phyloP scores from a whole-genome alignment of 2,329 filamentous ascomycete species.

The Emericellopsis cladophorae region DNA sequence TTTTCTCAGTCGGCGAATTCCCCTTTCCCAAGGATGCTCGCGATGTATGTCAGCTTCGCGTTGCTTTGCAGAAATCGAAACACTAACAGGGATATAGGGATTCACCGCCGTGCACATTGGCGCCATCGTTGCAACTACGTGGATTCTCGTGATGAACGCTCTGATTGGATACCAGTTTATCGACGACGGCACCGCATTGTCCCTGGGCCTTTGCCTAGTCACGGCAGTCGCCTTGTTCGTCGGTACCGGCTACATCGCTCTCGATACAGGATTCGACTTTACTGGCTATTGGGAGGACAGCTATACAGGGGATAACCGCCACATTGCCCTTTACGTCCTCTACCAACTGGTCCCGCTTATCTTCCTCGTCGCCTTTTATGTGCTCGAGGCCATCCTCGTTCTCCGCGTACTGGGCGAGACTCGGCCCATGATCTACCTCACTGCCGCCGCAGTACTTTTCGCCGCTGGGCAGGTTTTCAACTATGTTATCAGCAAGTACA shows the following conservation, averaged over 20 bases:
- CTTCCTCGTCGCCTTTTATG: slow-evolving; percentile 78
- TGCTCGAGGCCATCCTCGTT: slow-evolving; percentile 75
- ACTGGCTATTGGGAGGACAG: slow-evolving; percentile 64
- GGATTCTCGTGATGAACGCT: slow-evolving; percentile 86
- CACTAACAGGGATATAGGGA: slow-evolving; percentile 33
- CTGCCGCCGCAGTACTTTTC: slow-evolving; percentile 65
- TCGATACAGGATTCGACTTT: slow-evolving; percentile 84
- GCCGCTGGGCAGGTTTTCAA: slow-evolving; percentile 92
- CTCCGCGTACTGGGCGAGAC: slow-evolving; percentile 75
- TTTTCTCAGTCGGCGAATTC: slow-evolving; percentile 88
- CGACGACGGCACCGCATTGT: slow-evolving; percentile 83
- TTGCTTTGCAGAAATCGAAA: neutral
- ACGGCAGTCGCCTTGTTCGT: slow-evolving; percentile 67
- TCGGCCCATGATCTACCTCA: slow-evolving; percentile 84
- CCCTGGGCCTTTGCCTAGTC: slow-evolving; percentile 58
- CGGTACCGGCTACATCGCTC: slow-evolving; percentile 87
- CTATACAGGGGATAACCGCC: slow-evolving; percentile 46
- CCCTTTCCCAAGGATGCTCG: slow-evolving; percentile 60
- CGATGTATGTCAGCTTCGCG: slow-evolving; percentile 40
- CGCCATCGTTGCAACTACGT: slow-evolving; percentile 74
- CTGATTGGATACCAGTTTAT: slow-evolving; percentile 86
- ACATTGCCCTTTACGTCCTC: slow-evolving; percentile 82
- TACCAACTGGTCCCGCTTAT: slow-evolving; percentile 84
- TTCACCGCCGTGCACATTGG: slow-evolving; percentile 88
- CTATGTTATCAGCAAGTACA: slow-evolving; percentile 82